These are phyloP conservation scores for Petasospora fabianii DNA, from an alignment of 1,139 yeast species.

Conservation along the genomic window DNA sequence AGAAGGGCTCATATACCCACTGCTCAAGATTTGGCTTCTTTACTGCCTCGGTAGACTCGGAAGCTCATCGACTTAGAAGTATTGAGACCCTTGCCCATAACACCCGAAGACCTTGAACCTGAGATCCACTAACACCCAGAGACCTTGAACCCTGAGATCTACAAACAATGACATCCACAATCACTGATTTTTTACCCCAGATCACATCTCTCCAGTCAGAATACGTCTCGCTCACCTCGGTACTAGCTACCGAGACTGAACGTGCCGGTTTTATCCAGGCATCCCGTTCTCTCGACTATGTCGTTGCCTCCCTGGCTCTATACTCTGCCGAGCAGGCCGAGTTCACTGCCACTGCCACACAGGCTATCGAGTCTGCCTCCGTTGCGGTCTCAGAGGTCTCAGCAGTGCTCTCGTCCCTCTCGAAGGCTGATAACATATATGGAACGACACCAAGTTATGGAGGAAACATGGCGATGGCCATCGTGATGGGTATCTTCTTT, in stretches of 20 bases:
- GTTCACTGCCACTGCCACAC: constrained; percentile 1
- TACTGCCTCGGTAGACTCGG: too few species aligned
- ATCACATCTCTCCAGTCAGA: constrained; percentile 11
- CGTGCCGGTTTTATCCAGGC: constrained; percentile 10
- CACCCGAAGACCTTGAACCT: too few species aligned
- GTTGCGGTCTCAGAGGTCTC: constrained; percentile 35
- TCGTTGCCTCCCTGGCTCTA: constrained; percentile 38
- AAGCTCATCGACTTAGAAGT: too few species aligned
- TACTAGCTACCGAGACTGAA: constrained; percentile 11
- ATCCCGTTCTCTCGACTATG: constrained; percentile 31
- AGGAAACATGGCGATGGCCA: constrained; percentile 49
- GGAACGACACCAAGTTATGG: constrained; percentile 41
- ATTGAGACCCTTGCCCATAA: too few species aligned
- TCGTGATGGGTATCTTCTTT: constrained; percentile 44
- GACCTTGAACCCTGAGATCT: too few species aligned
- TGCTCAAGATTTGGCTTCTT: too few species aligned
- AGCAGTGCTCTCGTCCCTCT: constrained; percentile 26
- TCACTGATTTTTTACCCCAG: constrained; percentile 9
- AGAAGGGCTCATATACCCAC: too few species aligned
- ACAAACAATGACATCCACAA: constrained; percentile 8
- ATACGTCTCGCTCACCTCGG: constrained; percentile 8
- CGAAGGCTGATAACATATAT: constrained; percentile 29
- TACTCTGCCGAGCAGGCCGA: constrained; percentile 32
- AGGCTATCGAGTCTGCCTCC: not conserved
- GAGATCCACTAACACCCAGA: too few species aligned